Evolutionary conservation across 2,329 filamentous ascomycete species (phyloP).

Genomic region (Nannizziopsis barbatae): DNA sequence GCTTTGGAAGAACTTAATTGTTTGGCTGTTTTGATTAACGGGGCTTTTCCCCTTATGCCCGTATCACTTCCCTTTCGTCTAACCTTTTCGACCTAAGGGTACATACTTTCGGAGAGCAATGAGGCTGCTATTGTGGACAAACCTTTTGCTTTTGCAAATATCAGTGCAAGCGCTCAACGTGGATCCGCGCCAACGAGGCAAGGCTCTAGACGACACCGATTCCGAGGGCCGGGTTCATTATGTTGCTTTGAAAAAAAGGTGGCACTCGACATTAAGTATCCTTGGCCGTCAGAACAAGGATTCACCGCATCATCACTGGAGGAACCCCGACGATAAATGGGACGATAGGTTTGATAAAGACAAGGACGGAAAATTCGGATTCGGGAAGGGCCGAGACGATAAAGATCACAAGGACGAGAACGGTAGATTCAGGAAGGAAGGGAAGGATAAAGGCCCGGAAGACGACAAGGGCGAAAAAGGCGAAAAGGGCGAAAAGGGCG

Average conservation of each 20-base stretch:
- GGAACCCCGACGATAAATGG: too few species aligned
- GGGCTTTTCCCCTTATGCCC: neutral
- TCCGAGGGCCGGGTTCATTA: too few species aligned
- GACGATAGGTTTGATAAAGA: neutral
- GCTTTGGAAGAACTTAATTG: too few species aligned
- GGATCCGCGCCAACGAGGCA: neutral
- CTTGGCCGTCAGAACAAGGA: too few species aligned
- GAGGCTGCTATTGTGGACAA: neutral
- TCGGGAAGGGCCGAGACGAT: neutral
- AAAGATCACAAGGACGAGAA: neutral
- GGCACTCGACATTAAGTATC: too few species aligned
- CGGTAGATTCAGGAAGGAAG: neutral
- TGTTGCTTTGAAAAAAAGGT: too few species aligned
- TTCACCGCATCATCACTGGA: too few species aligned
- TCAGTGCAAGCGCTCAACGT: neutral
- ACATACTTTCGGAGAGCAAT: neutral
- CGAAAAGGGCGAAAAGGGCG: neutral
- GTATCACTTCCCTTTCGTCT: neutral
- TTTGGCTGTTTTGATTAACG: too few species aligned
- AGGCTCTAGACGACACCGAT: too few species aligned
- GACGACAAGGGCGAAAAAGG: neutral
- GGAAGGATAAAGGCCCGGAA: neutral
- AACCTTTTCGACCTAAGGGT: neutral
- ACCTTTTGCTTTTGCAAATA: constrained; percentile 1
- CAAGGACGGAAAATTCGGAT: neutral